phyloP scores from a whole-genome alignment of 345 rosid species.

The Populus nigra region DNA sequence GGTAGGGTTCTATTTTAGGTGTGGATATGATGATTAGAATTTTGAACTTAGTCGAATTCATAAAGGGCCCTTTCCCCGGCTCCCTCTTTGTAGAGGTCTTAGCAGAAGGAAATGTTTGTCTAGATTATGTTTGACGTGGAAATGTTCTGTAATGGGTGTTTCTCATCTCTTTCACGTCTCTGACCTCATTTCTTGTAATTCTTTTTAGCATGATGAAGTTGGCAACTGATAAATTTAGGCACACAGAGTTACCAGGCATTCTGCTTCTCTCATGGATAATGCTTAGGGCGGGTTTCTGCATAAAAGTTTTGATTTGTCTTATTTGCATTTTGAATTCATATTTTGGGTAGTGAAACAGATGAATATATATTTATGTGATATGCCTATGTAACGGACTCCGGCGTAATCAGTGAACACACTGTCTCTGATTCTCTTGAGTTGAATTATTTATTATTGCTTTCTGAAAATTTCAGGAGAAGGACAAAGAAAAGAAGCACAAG shows the following conservation, averaged over 20 bases:
- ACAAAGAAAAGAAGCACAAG: slow-evolving; percentile 52
- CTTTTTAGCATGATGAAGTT: neutral
- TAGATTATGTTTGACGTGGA: neutral
- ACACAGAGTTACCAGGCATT: neutral
- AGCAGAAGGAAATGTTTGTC: neutral
- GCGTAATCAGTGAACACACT: neutral
- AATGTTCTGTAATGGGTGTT: neutral
- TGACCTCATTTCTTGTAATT: neutral
- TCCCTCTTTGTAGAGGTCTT: neutral
- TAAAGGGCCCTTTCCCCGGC: neutral
- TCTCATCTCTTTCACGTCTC: neutral
- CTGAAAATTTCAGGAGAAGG: slow-evolving; percentile 42
- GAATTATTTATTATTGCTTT: neutral
- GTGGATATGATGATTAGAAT: neutral
- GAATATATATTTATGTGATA: neutral
- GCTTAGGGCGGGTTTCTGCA: neutral
- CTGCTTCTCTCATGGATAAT: neutral
- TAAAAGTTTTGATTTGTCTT: neutral
- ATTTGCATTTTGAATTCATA: neutral
- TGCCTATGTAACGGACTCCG: neutral
- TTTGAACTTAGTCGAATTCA: neutral
- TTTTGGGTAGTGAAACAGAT: neutral
- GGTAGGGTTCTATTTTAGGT: neutral
- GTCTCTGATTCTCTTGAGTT: neutral
- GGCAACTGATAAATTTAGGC: neutral